Percentiles rank a stretch among this genome's conserved stretches.
phyloP scores from a whole-genome alignment of 805 yeast genomes.

The Starmerella khaoyaiensis region DNA sequence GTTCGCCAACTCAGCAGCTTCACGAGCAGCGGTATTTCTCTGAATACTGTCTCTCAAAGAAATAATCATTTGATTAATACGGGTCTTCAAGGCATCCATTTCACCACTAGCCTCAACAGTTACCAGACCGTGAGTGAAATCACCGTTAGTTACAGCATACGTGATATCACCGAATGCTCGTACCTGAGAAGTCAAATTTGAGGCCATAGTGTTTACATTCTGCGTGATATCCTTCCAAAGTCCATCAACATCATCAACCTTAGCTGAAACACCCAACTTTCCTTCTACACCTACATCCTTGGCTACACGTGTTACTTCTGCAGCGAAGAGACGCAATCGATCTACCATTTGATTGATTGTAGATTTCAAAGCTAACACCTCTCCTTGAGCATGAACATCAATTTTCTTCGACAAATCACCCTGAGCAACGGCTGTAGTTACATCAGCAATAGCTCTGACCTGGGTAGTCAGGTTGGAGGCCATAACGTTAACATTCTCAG shows the following conservation, averaged over 20 bases:
- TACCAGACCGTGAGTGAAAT: constrained; percentile 65
- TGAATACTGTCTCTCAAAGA: constrained; percentile 79
- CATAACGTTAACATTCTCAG: constrained; percentile 79
- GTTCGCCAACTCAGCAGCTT: constrained; percentile 85
- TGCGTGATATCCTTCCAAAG: constrained; percentile 85
- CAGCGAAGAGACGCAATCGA: constrained; percentile 72
- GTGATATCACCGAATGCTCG: constrained; percentile 89
- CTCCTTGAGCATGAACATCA: constrained; percentile 83
- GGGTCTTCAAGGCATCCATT: constrained; percentile 50
- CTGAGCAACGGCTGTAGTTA: constrained; percentile 82
- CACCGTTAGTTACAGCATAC: constrained; percentile 90
- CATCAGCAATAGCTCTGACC: constrained; percentile 79
- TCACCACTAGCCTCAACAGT: constrained; percentile 89
- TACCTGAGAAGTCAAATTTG: constrained; percentile 83
- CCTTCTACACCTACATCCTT: constrained; percentile 90
- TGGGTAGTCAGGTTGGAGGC: constrained; percentile 77
- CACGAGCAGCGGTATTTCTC: constrained; percentile 85
- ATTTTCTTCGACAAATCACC: constrained; percentile 79
- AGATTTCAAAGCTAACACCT: constrained; percentile 68
- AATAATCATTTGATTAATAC: constrained; percentile 68
- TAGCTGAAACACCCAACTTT: constrained; percentile 83
- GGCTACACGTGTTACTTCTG: constrained; percentile 81
- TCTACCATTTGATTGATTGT: constrained; percentile 92
- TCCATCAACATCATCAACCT: constrained; percentile 81
- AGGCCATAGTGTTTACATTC: constrained; percentile 86